Evolutionary conservation across 371 early-diverging fungal species (phyloP).

Genomic region (Mortierella sp.): DNA sequence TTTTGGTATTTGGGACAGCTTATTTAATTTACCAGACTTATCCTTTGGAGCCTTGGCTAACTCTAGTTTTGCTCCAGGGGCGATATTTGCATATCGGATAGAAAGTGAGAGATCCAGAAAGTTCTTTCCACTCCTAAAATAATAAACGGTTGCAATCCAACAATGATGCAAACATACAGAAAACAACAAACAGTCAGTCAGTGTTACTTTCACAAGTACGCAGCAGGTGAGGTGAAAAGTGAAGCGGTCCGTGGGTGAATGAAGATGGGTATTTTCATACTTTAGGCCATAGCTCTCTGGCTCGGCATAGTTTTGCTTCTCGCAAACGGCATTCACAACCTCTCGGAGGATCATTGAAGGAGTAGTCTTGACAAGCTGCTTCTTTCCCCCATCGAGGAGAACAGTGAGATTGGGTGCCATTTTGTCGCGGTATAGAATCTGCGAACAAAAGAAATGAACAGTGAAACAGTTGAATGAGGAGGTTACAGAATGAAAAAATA

Average conservation of each 20-base stretch:
- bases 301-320: slow-evolving; percentile 56
- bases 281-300: slow-evolving; percentile 58
- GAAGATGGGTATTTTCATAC: slow-evolving; percentile 29
- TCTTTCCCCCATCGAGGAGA: slow-evolving; percentile 52
- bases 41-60: slow-evolving; percentile 59
- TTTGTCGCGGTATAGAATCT: not conserved
- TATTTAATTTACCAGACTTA: slow-evolving; percentile 31
- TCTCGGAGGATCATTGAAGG: slow-evolving; percentile 58
- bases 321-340: slow-evolving; percentile 55
- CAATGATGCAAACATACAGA: not conserved
- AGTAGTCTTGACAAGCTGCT: slow-evolving; percentile 59
- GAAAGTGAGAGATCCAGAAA: slow-evolving; percentile 69
- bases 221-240: not conserved
- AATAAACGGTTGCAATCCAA: not conserved
- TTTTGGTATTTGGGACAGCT: not conserved
- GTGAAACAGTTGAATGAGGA: not conserved
- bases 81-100: slow-evolving; percentile 74
- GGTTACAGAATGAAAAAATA: not conserved
- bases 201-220: not conserved
- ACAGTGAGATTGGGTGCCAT: slow-evolving; percentile 62
- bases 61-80: slow-evolving; percentile 70
- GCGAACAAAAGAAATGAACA: not conserved
- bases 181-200: not conserved
- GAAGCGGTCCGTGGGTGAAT: not conserved
- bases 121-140: slow-evolving; percentile 54